Conservation (phyloP, 2,329 filamentous ascomycete genomes). For the Myotisia sp. region DNA sequence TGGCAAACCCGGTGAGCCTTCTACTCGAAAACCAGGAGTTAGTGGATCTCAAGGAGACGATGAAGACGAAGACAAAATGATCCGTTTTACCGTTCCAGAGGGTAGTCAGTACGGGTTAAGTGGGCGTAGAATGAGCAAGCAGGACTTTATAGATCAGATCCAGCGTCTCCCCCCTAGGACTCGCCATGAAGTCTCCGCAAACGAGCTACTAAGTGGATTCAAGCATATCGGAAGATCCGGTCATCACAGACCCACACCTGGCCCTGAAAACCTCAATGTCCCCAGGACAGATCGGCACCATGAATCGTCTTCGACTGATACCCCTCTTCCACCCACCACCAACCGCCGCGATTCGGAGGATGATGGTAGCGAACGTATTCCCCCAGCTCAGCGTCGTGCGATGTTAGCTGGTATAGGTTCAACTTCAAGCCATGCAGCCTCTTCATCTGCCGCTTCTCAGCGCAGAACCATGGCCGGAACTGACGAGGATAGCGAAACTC, state of each 20-base stretch:
- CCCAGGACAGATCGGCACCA: too few species aligned
- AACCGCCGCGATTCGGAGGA: conserved; percentile 26
- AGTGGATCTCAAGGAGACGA: conserved; percentile 16
- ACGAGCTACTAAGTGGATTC: conserved; percentile 26
- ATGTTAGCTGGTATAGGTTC: conserved; percentile 3
- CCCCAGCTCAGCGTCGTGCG: conserved; percentile 19
- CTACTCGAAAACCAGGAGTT: conserved; percentile 17
- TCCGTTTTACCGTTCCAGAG: conserved; percentile 47
- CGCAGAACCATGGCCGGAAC: conserved; percentile 16
- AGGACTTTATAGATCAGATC: conserved; percentile 51
- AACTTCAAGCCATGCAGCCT: not conserved
- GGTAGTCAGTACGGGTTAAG: conserved; percentile 30
- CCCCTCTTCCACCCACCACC: conserved; percentile 6
- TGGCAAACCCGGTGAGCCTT: conserved; percentile 20
- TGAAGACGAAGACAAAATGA: conserved; percentile 34
- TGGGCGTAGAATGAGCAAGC: conserved; percentile 48
- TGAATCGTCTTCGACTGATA: conserved; percentile 15
- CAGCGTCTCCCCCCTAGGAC: conserved; percentile 45
- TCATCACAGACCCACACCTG: too few species aligned
- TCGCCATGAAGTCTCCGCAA: conserved; percentile 35
- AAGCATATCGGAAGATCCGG: too few species aligned
- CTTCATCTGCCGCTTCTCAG: not conserved
- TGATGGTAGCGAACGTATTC: conserved; percentile 30
- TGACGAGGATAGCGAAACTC: conserved; percentile 23
- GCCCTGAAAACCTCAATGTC: too few species aligned